phyloP scores from a whole-genome alignment of 176 grass and related monocot genomes.

The Neostapfia colusana region DNA sequence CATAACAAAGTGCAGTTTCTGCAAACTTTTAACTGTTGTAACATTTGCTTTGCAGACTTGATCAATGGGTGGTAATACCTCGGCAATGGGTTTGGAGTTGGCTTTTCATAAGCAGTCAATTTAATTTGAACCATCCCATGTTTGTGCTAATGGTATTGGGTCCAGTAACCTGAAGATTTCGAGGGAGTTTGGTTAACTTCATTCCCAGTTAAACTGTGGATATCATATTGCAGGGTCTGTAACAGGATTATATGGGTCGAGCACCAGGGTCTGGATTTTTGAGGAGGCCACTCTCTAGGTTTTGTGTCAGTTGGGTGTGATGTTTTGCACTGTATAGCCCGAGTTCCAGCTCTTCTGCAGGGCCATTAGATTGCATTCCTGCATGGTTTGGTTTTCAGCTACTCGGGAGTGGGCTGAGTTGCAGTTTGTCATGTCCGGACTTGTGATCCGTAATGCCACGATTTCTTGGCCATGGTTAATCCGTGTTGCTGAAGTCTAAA shows the following conservation, averaged over 20 bases:
- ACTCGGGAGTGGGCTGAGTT: slow-evolving; percentile 36
- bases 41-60: slow-evolving; percentile 33
- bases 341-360: slow-evolving; percentile 29
- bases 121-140: slow-evolving; percentile 16
- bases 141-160: slow-evolving; percentile 24
- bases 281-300: slow-evolving; percentile 44
- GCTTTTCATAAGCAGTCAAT: not conserved
- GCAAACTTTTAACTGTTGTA: not conserved
- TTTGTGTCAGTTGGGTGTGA: slow-evolving; percentile 39
- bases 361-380: slow-evolving; percentile 35
- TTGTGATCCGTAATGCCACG: not conserved
- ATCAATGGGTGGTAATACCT: not conserved
- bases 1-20: not conserved
- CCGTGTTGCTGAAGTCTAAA: not conserved
- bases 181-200: slow-evolving; percentile 4
- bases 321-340: slow-evolving; percentile 52
- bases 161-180: slow-evolving; percentile 39
- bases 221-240: too few relatives aligned
- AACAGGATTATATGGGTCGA: slow-evolving; percentile 33
- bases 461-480: not conserved
- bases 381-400: slow-evolving; percentile 48
- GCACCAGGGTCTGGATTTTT: slow-evolving; percentile 32
- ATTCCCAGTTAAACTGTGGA: not conserved
- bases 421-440: slow-evolving; percentile 27
- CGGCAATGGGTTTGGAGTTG: slow-evolving; percentile 6